Evolutionary conservation across 148 eudicot species (phyloP), one percentile per base, ranked within the genome.

Genomic region (Vaccinium vitisidaea): DNA sequence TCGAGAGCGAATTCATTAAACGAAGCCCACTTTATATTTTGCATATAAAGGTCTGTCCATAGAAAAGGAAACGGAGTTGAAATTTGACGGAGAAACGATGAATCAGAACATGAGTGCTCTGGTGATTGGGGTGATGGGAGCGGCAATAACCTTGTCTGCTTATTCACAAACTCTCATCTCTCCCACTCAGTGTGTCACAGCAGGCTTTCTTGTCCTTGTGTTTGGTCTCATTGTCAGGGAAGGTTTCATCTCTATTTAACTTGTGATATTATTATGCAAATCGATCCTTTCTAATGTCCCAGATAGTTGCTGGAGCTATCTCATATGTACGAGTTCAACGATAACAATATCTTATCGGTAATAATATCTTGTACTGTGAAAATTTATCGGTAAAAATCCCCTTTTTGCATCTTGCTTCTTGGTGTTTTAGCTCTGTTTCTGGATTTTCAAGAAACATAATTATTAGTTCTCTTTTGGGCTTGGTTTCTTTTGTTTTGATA

Each of bases 121-220:
- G 23, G n/a, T 92, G 85, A 86, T 93, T 43, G 95, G 93, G 54
- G 9, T 91, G 25, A 81, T 87, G 23, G 98, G 98, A 18, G 96
- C 92, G 61, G 89, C 79, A 15, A 87, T 94, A 67, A 93, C 98
- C 8, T 83, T 94, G 63, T 87, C 92, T 18, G 96, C 98, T 5
- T 93, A 94, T 74, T 88, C 94, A 1, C 94, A 94, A 80, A 89
- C 91, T 6, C 8, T 92, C 16, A 14, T 94, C 19, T 89, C 95
- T 19, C 83, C 94, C 13, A 90, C 90, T 69, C 89, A 89, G 49
- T 89, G 88, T 82, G 85, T 89, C 43, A 53, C 80, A 2, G 84
- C 32, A 13, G 89, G 88, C 3, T 75, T 89, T 18, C 27, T 87
- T 25, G 88, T 87, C 50, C 88, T 87, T 49, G 5, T 78, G 75